Conservation (phyloP, 2,329 filamentous ascomycete species). For the Basipetospora chlamydospora region DNA sequence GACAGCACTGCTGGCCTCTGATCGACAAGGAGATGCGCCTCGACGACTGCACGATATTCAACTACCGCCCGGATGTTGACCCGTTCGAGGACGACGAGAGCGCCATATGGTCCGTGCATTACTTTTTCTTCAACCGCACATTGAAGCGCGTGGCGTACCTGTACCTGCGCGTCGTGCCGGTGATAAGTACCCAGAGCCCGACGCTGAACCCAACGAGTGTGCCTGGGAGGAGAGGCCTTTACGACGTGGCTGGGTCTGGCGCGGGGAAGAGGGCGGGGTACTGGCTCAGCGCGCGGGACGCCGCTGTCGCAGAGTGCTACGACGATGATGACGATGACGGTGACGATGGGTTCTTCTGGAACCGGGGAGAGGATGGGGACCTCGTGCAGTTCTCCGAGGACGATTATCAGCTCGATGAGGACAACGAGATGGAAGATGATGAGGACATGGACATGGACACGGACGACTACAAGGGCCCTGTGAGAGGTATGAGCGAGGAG, state of each 20-base stretch:
- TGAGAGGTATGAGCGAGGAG: slow-evolving; percentile 48
- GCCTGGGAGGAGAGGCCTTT: too few species aligned
- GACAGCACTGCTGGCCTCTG: slow-evolving; percentile 78
- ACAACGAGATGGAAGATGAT: slow-evolving; percentile 29
- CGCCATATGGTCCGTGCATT: slow-evolving; percentile 88
- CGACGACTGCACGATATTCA: slow-evolving; percentile 77
- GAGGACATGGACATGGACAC: slow-evolving; percentile 23
- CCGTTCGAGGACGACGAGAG: slow-evolving; percentile 86
- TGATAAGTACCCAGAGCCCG: slow-evolving; percentile 51
- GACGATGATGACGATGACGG: slow-evolving; percentile 30
- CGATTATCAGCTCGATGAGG: slow-evolving; percentile 30
- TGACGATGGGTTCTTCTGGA: slow-evolving; percentile 39
- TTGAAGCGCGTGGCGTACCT: slow-evolving; percentile 89
- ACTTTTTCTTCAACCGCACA: slow-evolving; percentile 93
- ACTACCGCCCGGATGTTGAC: slow-evolving; percentile 78
- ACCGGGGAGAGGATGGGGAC: slow-evolving; percentile 43
- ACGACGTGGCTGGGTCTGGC: not conserved
- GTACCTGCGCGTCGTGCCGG: slow-evolving; percentile 77
- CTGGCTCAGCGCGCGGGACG: slow-evolving; percentile 64
- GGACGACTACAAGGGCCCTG: slow-evolving; percentile 23
- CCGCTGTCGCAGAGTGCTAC: slow-evolving; percentile 29
- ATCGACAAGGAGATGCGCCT: slow-evolving; percentile 93
- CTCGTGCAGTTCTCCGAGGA: slow-evolving; percentile 38
- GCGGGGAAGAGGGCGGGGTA: slow-evolving; percentile 61
- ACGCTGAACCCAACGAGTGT: slow-evolving; percentile 26